Evolutionary conservation across 2,329 filamentous ascomycete species (phyloP), one percentile per base, ranked within the genome.

Genomic region (Fusarium miscanthi): DNA sequence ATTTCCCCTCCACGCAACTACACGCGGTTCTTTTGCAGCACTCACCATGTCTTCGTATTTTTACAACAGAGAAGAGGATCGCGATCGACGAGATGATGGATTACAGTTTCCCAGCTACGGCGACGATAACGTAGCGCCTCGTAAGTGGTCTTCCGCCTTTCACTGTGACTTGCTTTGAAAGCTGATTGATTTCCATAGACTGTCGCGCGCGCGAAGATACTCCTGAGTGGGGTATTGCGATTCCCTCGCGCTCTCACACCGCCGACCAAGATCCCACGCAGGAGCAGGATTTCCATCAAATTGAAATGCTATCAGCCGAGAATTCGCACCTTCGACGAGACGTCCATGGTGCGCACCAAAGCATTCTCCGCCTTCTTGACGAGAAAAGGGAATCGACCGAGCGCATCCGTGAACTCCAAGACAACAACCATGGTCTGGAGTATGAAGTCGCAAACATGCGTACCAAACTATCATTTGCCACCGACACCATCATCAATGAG

Each of bases 401-500:
- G 30, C 16, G 46, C n/a, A 49, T 49, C 16, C 46, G 30, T 33
- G 46, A 14, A 7, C 46, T 49, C n/a, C n/a, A 49, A 4, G 30
- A 23, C 30, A 49, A 17, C 16, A 33, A 49, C 8, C 5, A 14
- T 30, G 16, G 11, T n/a, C 30, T 49, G 2, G 3, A 33, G 8
- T 16, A 49, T 0, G 46, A 33, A 49, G 46, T 23, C 6, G 11
- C n/a, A 8, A 10, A 33, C 10, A 2, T 33, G 46, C 46, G 46
- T 2, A 2, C 46, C n/a, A 2, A 49, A 9, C 46, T 49, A 5
- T 1, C 30, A 5, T 49, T 49, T 33, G 30, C 30, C 30, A 49
- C 46, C 0, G 46, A 2, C 0, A 33, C 0, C 4, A 33, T 49
- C 46, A 33, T 49, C 0, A 14, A 19, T 23, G n/a, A 33, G 14